phyloP scores from a whole-genome alignment of 805 yeast genomes.

The Schwanniomyces sp. region DNA sequence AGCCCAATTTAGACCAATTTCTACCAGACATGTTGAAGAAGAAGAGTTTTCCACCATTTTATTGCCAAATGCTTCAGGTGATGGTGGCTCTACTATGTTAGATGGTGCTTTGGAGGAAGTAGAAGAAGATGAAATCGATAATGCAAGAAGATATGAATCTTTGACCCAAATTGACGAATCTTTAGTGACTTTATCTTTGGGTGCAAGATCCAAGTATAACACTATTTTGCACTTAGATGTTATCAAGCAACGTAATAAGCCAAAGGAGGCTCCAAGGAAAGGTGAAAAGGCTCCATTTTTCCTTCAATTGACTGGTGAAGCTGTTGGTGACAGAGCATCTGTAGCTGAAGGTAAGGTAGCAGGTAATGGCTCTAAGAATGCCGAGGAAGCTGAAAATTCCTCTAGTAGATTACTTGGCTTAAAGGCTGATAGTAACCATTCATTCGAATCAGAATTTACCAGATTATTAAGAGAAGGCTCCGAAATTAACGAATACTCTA shows the following conservation, averaged over 20 bases:
- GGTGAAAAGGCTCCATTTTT: constrained; percentile 83
- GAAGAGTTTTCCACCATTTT: constrained; percentile 63
- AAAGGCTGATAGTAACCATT: constrained; percentile 28
- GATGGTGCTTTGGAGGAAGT: constrained; percentile 73
- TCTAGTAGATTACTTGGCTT: constrained; percentile 33
- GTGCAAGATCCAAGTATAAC: constrained; percentile 75
- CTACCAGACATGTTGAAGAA: constrained; percentile 74
- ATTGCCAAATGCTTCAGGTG: constrained; percentile 78
- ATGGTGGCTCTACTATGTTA: constrained; percentile 65
- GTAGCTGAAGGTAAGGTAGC: constrained; percentile 35
- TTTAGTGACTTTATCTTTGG: constrained; percentile 71
- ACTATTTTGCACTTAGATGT: constrained; percentile 80
- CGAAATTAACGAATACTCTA: constrained; percentile 37
- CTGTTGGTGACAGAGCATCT: constrained; percentile 69
- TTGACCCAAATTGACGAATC: constrained; percentile 60
- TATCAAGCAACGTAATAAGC: constrained; percentile 84
- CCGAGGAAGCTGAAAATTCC: constrained; percentile 22
- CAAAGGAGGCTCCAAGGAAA: constrained; percentile 82
- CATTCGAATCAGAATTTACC: constrained; percentile 77
- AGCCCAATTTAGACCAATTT: constrained; percentile 76
- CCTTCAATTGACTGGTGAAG: constrained; percentile 61
- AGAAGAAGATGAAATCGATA: constrained; percentile 19
- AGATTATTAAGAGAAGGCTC: constrained; percentile 56
- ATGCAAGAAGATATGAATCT: constrained; percentile 46
- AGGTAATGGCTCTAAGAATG: constrained; percentile 12